Percentiles rank a stretch among this genome's conserved stretches.
Conservation (phyloP, 2,329 filamentous ascomycete species). For the Colletotrichum gloeosporioides region DNA sequence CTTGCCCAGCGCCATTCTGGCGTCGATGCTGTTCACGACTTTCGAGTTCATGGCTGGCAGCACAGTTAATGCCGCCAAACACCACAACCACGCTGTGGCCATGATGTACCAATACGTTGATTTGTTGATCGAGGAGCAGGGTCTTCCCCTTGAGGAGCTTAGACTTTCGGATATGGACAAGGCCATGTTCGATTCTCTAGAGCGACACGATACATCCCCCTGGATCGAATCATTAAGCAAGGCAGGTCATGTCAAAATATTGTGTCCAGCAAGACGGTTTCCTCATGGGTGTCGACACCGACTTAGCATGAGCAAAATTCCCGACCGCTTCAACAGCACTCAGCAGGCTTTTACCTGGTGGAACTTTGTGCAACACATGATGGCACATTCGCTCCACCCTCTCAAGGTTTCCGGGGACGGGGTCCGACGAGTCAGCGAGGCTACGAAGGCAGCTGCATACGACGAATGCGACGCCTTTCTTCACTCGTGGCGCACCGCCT, state of each 20-base stretch:
- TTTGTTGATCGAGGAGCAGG: background rate
- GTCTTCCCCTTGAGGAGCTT: background rate
- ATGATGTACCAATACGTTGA: conserved; percentile 13
- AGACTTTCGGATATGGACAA: background rate
- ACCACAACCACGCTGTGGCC: background rate
- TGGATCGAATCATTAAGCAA: background rate
- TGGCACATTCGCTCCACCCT: conserved; percentile 4
- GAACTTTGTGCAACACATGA: conserved; percentile 2
- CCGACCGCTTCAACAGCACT: background rate
- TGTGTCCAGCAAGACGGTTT: background rate
- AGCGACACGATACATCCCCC: conserved; percentile 3
- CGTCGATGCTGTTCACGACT: conserved; percentile 7
- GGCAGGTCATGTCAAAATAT: background rate
- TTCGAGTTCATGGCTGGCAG: conserved; percentile 7
- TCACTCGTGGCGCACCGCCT: background rate
- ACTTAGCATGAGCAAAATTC: background rate
- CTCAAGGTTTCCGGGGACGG: background rate
- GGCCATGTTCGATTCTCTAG: background rate
- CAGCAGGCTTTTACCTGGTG: conserved; percentile 6
- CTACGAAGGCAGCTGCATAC: background rate
- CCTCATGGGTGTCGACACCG: background rate
- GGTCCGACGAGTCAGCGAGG: background rate
- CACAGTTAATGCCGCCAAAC: background rate
- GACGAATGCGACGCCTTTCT: background rate
- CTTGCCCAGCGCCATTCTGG: background rate